Conservation (phyloP, 768 basidiomycete species). For the Tricholoma bakamatsutake region DNA sequence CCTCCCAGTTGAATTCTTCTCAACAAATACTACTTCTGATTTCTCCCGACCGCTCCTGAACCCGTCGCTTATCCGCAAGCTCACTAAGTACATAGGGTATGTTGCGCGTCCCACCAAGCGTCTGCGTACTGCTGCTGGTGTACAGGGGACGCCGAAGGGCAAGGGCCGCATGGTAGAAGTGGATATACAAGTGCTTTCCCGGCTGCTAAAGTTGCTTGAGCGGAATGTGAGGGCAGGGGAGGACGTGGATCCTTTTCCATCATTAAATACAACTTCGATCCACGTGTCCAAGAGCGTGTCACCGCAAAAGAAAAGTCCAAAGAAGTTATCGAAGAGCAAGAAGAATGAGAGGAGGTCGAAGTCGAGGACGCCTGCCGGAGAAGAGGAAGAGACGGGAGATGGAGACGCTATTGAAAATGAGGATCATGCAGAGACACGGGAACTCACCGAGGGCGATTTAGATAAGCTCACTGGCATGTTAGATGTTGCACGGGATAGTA, state of each 20-base stretch:
- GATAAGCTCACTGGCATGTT: conserved; percentile 46
- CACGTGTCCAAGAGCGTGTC: conserved; percentile 27
- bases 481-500: conserved; percentile 63
- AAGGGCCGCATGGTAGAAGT: conserved; percentile 63
- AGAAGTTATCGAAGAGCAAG: conserved; percentile 33
- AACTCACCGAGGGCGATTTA: conserved; percentile 41
- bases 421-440: conserved; percentile 13
- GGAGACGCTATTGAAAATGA: conserved; percentile 18
- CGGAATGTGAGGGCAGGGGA: conserved; percentile 74
- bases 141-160: conserved; percentile 39
- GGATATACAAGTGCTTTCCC: conserved; percentile 53
- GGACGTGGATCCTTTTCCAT: conserved; percentile 64
- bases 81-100: conserved; percentile 64
- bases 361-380: conserved; percentile 37
- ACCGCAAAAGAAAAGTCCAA: conserved; percentile 46
- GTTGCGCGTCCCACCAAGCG: conserved; percentile 66
- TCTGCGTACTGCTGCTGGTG: conserved; percentile 36
- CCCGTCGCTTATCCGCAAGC: conserved; percentile 53
- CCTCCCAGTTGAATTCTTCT: conserved; percentile 61
- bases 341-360: conserved; percentile 35
- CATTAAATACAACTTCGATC: conserved; percentile 14
- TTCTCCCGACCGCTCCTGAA: conserved; percentile 55
- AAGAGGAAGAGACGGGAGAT: conserved; percentile 25
- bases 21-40: conserved; percentile 46
- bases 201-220: conserved; percentile 74